Evolutionary conservation across 805 yeast species (phyloP).

Genomic region (Candida silvatica): DNA sequence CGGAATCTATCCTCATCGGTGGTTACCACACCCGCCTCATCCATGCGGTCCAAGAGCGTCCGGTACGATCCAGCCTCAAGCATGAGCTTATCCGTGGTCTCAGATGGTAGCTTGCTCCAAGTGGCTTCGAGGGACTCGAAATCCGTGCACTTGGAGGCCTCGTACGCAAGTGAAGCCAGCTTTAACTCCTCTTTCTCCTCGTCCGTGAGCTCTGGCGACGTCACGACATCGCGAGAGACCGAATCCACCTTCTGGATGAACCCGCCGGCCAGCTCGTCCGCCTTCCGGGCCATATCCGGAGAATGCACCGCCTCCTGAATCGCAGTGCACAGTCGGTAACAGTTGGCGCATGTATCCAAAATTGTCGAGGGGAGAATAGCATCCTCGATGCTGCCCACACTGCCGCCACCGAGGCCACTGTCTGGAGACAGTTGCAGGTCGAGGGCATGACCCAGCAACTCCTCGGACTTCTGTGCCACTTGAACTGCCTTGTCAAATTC

Average conservation of each 20-base stretch:
- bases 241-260: conserved; percentile 12
- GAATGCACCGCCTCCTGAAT: conserved; percentile 17
- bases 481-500: conserved; percentile 10
- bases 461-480: conserved; percentile 12
- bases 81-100: conserved; percentile 29
- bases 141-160: conserved; percentile 21
- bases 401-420: conserved; percentile 15
- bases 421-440: conserved; percentile 14
- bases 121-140: conserved; percentile 19
- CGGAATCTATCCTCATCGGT: conserved; percentile 28
- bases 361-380: conserved; percentile 18
- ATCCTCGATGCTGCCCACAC: conserved; percentile 3
- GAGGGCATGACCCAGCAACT: conserved; percentile 22
- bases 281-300: conserved; percentile 3
- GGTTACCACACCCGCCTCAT: conserved; percentile 5
- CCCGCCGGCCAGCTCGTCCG: not conserved
- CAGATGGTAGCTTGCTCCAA: conserved; percentile 28
- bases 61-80: conserved; percentile 36
- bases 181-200: conserved; percentile 20
- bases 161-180: conserved; percentile 22
- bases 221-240: conserved; percentile 10
- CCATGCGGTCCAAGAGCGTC: conserved; percentile 30
- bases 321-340: conserved; percentile 18
- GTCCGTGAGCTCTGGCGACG: conserved; percentile 18
- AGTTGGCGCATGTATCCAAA: conserved; percentile 16